A percentile compares a stretch with the other conserved stretches of the same genome.
Evolutionary conservation across 768 basidiomycete species (phyloP).

Genomic region (Naganishia vishniacii): DNA sequence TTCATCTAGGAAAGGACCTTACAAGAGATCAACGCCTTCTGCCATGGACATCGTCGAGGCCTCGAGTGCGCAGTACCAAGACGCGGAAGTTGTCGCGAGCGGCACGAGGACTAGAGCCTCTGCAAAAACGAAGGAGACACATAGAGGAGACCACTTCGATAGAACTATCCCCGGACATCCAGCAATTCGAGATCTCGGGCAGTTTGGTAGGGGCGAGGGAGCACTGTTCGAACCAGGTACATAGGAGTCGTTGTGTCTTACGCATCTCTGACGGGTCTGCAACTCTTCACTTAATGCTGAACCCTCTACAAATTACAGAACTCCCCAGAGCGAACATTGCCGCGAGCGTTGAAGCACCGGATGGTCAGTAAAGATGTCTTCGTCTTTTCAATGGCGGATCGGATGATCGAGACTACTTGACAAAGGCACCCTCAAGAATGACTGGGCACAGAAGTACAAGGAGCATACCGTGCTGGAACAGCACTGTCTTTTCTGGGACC

Average conservation of each 20-base stretch:
- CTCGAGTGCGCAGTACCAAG: not conserved
- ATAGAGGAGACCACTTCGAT: not conserved
- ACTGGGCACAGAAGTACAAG: slow-evolving; percentile 9
- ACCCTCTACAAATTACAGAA: not conserved
- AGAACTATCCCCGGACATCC: slow-evolving; percentile 2
- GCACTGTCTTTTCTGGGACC: slow-evolving; percentile 52
- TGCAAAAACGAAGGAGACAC: not conserved
- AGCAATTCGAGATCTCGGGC: not conserved
- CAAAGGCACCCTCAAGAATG: slow-evolving; percentile 3
- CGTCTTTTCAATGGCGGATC: too few species aligned
- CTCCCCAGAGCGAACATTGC: slow-evolving; percentile 8
- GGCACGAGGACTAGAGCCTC: not conserved
- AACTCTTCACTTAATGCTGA: not conserved
- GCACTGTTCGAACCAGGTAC: slow-evolving; percentile 4
- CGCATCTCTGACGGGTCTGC: too few species aligned
- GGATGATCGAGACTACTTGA: too few species aligned
- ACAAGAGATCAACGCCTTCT: too few species aligned
- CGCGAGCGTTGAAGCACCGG: slow-evolving; percentile 2
- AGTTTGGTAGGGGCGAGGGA: not conserved
- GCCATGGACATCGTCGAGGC: too few species aligned
- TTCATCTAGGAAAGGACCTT: too few species aligned
- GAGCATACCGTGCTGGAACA: slow-evolving; percentile 50
- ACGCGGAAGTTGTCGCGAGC: not conserved
- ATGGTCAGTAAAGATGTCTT: too few species aligned
- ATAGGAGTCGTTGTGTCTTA: not conserved